phyloP scores from a whole-genome alignment of 352 stramenopile genomes.

The Phytophthora parvispora region DNA sequence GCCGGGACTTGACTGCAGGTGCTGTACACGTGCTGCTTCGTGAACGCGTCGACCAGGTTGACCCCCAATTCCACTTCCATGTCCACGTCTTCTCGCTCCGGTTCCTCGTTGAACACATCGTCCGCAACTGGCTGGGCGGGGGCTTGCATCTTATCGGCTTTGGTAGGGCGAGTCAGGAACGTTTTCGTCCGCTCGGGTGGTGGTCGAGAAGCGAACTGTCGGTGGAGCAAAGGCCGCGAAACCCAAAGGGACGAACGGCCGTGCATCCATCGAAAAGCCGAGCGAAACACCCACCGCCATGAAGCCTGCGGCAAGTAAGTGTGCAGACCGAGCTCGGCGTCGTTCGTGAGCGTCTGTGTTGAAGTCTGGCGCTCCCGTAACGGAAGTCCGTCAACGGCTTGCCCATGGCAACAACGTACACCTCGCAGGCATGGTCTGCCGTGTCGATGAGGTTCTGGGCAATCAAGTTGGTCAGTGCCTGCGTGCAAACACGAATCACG shows the following conservation, averaged over 20 bases:
- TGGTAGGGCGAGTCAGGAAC: not conserved
- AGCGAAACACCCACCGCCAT: slow-evolving; percentile 7
- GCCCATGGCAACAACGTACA: not conserved
- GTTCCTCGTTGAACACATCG: slow-evolving; percentile 13
- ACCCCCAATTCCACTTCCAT: slow-evolving; percentile 33
- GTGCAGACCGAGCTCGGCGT: slow-evolving; percentile 7
- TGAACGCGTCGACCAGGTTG: slow-evolving; percentile 27
- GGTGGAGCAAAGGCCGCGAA: slow-evolving; percentile 1
- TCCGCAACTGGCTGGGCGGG: not conserved
- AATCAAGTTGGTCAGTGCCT: not conserved
- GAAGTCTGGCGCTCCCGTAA: slow-evolving; percentile 11
- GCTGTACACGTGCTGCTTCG: slow-evolving; percentile 6
- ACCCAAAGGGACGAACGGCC: slow-evolving; percentile 7
- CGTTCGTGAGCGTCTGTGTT: slow-evolving; percentile 6
- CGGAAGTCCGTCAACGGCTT: not conserved
- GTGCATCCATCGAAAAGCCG: slow-evolving; percentile 17
- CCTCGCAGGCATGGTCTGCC: too few relatives aligned
- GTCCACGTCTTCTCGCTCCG: slow-evolving; percentile 10
- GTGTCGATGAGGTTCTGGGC: not conserved
- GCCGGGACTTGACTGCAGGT: not conserved
- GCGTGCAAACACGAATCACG: too few relatives aligned
- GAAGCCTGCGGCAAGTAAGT: not conserved
- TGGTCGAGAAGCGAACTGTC: not conserved
- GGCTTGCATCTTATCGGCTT: slow-evolving; percentile 8
- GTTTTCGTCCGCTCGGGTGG: not conserved